These are phyloP conservation scores for Chaetomium olivaceum DNA, from an alignment of 2,329 filamentous ascomycete genomes.

Conservation along the genomic window DNA sequence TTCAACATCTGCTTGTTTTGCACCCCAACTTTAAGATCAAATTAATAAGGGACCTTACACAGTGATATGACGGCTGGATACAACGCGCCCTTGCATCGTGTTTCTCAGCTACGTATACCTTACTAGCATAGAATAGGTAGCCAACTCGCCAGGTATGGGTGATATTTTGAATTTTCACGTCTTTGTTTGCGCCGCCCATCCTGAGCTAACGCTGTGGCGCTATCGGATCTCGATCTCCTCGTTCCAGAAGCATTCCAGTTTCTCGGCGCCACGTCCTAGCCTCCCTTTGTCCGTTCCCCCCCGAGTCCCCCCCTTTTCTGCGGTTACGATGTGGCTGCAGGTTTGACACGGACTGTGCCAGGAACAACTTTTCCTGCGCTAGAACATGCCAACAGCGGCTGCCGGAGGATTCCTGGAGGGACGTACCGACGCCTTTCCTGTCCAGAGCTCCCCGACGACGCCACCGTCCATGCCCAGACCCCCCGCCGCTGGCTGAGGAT, in stretches of 20 bases:
- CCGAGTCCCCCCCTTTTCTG: not conserved
- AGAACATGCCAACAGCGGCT: conserved; percentile 2
- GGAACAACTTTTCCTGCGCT: conserved; percentile 5
- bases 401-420: conserved; percentile 13
- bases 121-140: too few relatives aligned
- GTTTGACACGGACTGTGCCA: conserved; percentile 13
- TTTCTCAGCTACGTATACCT: not conserved
- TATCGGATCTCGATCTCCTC: not conserved
- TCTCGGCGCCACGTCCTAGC: not conserved
- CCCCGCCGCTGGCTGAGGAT: conserved; percentile 18
- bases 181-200: not conserved
- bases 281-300: conserved; percentile 20
- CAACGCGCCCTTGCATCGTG: not conserved
- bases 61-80: not conserved
- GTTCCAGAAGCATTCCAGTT: conserved; percentile 22
- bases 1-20: not conserved
- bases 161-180: not conserved
- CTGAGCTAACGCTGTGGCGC: not conserved
- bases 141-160: not conserved
- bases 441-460: conserved; percentile 11
- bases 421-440: conserved; percentile 15
- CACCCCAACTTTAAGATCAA: too few relatives aligned
- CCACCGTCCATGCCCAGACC: conserved; percentile 22
- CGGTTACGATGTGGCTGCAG: conserved; percentile 4
- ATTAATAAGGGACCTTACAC: not conserved